Evolutionary conservation across 192 early-diverging fungal genomes (phyloP), one percentile per base, ranked within the genome.

Genomic region (Jimgerdemannia lactiflua): DNA sequence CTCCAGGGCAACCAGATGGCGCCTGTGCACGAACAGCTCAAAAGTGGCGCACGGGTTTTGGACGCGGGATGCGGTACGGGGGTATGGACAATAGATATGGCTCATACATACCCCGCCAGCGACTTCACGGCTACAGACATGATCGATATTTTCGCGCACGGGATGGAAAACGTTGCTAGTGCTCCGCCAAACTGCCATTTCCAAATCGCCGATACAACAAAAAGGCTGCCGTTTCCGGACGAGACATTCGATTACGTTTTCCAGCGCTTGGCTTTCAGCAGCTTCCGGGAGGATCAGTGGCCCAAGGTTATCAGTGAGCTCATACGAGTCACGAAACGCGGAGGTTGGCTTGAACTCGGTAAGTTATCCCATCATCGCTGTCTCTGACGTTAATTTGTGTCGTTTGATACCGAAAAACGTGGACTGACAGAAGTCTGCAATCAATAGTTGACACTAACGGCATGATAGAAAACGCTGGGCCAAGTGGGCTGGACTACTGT

Each of bases 391-490:
- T 70, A 4, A 69, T 42, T 2, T 71, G 71, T 3, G 67, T 66
- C 7, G 70, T n/a, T 9, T 49, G 76, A 72, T 72, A 0, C 71
- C 66, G 19, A 70, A 43, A 3, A 69, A 2, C 42, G 44, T 43
- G 3, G 71, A 20, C 14, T 41, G 42, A 43, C 18, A 66, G 43
- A 9, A 49, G 66, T 4, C 43, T 66, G 44, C 63, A 70, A 59
- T 78, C 80, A 59, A 59, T 59, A 59, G 71, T 82, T 77, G 20
- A 82, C 76, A 40, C 68, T 59, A 3, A 74, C 80, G 68, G 74
- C 78, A 70, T 78, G 63, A 18, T 65, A 59, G 64, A 78, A 66
- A 69, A 42, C 2, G 39, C 8, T 69, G 39, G 67, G 17, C 39
- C 39, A 0, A 7, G 6, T 69, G 67, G 17, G 17, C 6, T 69